Base-by-base conservation (phyloP, 495 filamentous ascomycete species). In the Penicillium silybi region DNA sequence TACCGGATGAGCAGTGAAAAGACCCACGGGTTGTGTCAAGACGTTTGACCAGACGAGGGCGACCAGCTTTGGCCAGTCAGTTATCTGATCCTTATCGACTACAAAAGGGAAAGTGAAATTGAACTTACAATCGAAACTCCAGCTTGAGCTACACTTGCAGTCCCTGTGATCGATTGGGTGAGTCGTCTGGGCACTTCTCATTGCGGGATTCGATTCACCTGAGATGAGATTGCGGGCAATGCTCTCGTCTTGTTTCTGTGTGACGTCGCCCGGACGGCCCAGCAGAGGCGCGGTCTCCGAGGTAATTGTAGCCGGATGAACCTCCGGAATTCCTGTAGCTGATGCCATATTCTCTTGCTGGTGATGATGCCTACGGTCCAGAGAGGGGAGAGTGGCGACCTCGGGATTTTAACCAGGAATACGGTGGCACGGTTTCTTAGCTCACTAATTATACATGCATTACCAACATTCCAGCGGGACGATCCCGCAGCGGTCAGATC, bases 1-100 rank as follows among this genome's bases (percentile, higher is more conserved):
- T 69, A 85, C 83, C 7, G 92, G 92, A 72, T 97, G 92, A 0
- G 86, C 79, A 4, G 88, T 86, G 74, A 97, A 92, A 49, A 96
- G 77, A 0, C 86, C 80, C 27, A 87, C 58, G 17, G 78, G 73
- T 26, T 82, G 69, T 22, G 81, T 76, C 64, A 96, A 81, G 56
- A 95, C 77, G 50, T 76, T 79, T 25, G 82, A 80, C 86, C 86
- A 95, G 56, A 95, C 75, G 23, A 89, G 77, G 17, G 78, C 80
- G 23, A 82, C 73, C 42, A 96, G 80, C 79, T 95, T 65, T 48
- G 1, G 7, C 13, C 22, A 43, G 46, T 65, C 29, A 62, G 46
- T 48, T 29, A 17, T 43, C 32, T 18, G 34, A 18, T 39, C 13
- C 9, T 6, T 11, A 3, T 39, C 37, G 13, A 32, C 3, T 32